Percentiles rank a stretch among this genome's conserved stretches.
phyloP scores from a whole-genome alignment of 331 rosid genomes.

The Arachis monticola region DNA sequence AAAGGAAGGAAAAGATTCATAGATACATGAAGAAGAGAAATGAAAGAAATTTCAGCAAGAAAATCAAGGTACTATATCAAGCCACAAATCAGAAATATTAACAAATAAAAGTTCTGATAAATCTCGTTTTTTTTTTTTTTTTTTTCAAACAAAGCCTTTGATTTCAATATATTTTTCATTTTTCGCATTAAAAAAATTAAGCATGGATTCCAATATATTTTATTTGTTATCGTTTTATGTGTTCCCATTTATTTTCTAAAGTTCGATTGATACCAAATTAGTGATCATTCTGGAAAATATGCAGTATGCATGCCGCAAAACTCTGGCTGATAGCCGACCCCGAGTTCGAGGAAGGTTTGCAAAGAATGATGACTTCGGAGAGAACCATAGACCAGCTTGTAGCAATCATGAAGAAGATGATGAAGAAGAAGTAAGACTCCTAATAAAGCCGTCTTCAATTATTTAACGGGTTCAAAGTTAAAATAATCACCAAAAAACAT shows the following conservation, averaged over 20 bases:
- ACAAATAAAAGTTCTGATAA: not conserved
- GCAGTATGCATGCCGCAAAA: constrained; percentile 99
- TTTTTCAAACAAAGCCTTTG: no score
- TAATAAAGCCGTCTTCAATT: not conserved
- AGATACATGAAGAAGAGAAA: constrained; percentile 95
- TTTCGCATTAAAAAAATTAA: not conserved
- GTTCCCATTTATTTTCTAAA: constrained; percentile 12
- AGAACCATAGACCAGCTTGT: constrained; percentile 60
- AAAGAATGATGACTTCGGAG: constrained; percentile 90
- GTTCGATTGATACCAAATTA: constrained; percentile 26
- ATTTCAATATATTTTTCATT: no score
- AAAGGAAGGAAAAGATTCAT: constrained; percentile 90
- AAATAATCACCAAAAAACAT: no score
- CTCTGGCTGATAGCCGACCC: constrained; percentile 96
- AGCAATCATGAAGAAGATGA: constrained; percentile 89
- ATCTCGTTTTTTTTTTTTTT: no score
- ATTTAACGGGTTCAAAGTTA: not conserved
- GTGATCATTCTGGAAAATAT: constrained; percentile 41
- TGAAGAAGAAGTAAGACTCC: constrained; percentile 76
- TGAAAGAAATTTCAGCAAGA: constrained; percentile 97
- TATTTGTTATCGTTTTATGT: not conserved
- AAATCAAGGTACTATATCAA: constrained; percentile 72
- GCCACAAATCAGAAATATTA: not conserved
- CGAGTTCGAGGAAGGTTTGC: constrained; percentile 99
- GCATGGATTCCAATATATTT: not conserved